phyloP scores from a whole-genome alignment of 768 basidiomycete species.

The Leccinum subgranulosum region DNA sequence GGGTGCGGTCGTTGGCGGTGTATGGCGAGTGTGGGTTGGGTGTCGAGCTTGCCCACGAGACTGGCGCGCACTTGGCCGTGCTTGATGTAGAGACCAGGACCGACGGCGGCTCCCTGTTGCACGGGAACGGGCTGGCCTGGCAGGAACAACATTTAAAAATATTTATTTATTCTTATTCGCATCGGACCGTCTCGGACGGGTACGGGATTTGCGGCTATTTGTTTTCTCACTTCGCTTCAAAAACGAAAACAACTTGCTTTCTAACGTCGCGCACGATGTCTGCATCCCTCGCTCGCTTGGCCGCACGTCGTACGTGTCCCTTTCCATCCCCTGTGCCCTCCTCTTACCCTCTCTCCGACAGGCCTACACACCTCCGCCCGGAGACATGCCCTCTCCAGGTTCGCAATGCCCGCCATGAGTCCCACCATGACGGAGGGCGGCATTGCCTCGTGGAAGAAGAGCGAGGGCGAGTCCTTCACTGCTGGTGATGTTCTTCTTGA shows the following conservation, averaged over 20 bases:
- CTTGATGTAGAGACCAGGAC: conserved; percentile 62
- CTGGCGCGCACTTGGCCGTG: conserved; percentile 67
- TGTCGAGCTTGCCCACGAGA: conserved; percentile 60
- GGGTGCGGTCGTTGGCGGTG: conserved; percentile 68
- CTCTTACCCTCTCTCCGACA: conserved; percentile 29
- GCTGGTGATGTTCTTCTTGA: conserved; percentile 94
- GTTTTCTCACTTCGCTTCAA: conserved; percentile 19
- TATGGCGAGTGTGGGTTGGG: conserved; percentile 53
- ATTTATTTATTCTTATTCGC: conserved; percentile 1
- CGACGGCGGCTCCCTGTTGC: conserved; percentile 55
- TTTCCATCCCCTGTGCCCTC: background rate
- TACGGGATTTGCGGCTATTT: conserved; percentile 29
- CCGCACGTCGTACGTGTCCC: conserved; percentile 57
- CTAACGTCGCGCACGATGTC: conserved; percentile 45
- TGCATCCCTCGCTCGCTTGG: conserved; percentile 59
- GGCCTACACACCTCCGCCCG: conserved; percentile 82
- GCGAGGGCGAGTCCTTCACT: conserved; percentile 87
- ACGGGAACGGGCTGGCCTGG: conserved; percentile 77
- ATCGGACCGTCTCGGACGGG: conserved; percentile 7
- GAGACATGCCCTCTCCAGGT: conserved; percentile 76
- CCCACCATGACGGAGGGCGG: conserved; percentile 99
- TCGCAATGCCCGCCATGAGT: conserved; percentile 98
- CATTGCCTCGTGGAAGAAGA: conserved; percentile 96
- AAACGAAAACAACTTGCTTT: conserved; percentile 8
- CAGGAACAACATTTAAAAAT: conserved; percentile 41